Evolutionary conservation across 1,284 basidiomycete genomes (phyloP), one percentile per base, ranked within the genome.

Genomic region (Sporisorium exsertum): DNA sequence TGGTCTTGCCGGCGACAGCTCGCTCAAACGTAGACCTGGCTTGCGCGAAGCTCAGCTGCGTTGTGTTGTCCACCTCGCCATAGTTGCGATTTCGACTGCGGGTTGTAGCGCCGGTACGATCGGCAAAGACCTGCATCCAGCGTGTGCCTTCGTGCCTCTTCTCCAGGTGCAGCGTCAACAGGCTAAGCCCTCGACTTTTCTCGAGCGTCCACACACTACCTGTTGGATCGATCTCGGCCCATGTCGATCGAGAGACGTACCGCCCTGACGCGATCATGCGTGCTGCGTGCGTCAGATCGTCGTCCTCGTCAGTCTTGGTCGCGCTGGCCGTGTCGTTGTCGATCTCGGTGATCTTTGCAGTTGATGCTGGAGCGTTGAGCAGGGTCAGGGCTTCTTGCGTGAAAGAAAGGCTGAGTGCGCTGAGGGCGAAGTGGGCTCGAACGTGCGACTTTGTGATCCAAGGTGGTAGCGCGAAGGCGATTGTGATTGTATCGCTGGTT

Each of bases 91-190:
- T 50, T 4, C 53, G 56, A 46, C 49, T 55, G 33, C 54, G 57
- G 8, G 15, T 15, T 8, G 43, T 47, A 2, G 33, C 45, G 13
- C 65, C 58, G 1, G 59, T 64, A 0, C 73, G 64, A 52, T 65
- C 47, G 2, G 64, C 88, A 54, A 97, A 97, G 3, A 97, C 89
- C 53, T 93, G 91, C 56, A 91, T 88, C 95, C 95, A 97, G 67
- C 91, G 90, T 29, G 91, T 92, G 4, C 90, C 91, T 33, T 77
- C 62, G 47, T 82, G 75, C 59, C 52, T 74, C 66, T 84, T 84
- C 64, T 80, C 79, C 32, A 84, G 49, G 50, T 81, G 78, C 40
- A 84, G 63, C 20, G 74, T 79, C 35, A 84, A 58, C n/a, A 80
- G 26, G 42, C 58, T 61, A 20, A 57, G 35, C 16, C 62, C 55